Base-by-base conservation (phyloP, 805 yeast species). In the Metschnikowia peoriensis region DNA sequence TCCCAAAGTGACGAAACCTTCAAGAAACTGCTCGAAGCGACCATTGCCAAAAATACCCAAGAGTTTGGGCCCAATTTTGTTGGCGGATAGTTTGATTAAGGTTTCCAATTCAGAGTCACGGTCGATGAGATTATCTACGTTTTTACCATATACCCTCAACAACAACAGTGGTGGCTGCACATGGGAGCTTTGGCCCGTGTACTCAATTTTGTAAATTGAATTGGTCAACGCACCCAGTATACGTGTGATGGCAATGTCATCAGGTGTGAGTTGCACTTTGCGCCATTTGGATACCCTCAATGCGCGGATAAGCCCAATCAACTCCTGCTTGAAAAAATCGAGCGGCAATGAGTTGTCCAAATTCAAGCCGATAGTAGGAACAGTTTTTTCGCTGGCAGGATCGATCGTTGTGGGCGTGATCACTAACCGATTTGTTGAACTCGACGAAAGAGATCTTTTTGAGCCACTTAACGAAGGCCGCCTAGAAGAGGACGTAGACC, bases 201-300 rank as follows among this genome's bases (percentile, higher is more conserved):
- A 85, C 61, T 80, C 85, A 3, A 94, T 80, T 62, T 84, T 84
- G 67, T 87, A 94, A 50, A 93, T 88, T 35, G 92, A 86, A 67
- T 94, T 94, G 17, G 98, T 94, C 66, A 94, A 78, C 0, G 99
- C 99, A 17, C 99, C 98, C 38, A 89, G 82, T 46, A 94, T 89
- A 58, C 97, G 79, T 40, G 71, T 75, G 17, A 92, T 67, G 22
- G 69, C 74, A 39, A 93, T 67, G 38, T 73, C 68, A 8, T 73
- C 60, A 57, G 62, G 61, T 4, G 66, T 65, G 55, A 75, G 77
- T 48, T 58, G 72, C 32, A 85, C 78, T 55, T 76, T 76, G 61
- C 84, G 82, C 99, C 99, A 94, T 67, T 87, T 86, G 35, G 89
- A 80, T 41, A 94, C 83, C 50, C 78, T 77, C 52, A 94, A 70